These are phyloP conservation scores for Flaveria floridana DNA, from an alignment of 140 eudicot species.

Conservation along the genomic window DNA sequence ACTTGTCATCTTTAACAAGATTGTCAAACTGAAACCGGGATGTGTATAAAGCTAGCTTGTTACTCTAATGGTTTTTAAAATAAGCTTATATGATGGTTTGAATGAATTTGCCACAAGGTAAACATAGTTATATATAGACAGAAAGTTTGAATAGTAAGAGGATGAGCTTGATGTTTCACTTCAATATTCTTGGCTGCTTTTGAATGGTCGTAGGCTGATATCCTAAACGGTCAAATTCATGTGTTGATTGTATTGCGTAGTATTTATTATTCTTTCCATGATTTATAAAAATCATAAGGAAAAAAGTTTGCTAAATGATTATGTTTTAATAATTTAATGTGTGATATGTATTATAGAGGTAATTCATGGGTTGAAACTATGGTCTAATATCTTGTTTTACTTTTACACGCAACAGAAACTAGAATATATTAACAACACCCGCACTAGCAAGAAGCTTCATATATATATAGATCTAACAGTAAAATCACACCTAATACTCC, in stretches of 20 bases:
- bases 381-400: too few species aligned
- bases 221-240: conserved; percentile 30
- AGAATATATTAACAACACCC: too few species aligned
- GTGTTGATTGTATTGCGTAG: conserved; percentile 21
- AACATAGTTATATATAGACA: conserved; percentile 11
- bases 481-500: too few species aligned
- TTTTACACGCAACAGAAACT: neutral
- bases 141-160: too few species aligned
- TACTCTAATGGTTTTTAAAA: neutral
- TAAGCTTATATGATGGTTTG: neutral
- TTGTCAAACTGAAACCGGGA: neutral
- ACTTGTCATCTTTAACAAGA: too few species aligned
- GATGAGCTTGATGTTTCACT: neutral
- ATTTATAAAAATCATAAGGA: neutral
- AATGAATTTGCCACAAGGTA: conserved; percentile 14
- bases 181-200: conserved; percentile 13
- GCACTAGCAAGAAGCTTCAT: too few species aligned
- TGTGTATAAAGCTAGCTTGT: conserved; percentile 2
- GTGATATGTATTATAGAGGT: neutral
- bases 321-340: neutral
- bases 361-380: too few species aligned
- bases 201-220: neutral
- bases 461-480: too few species aligned
- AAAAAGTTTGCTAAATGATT: too few species aligned
- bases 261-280: neutral